Evolutionary conservation across 2,329 filamentous ascomycete genomes (phyloP).

Genomic region (Escovopsis sp.): DNA sequence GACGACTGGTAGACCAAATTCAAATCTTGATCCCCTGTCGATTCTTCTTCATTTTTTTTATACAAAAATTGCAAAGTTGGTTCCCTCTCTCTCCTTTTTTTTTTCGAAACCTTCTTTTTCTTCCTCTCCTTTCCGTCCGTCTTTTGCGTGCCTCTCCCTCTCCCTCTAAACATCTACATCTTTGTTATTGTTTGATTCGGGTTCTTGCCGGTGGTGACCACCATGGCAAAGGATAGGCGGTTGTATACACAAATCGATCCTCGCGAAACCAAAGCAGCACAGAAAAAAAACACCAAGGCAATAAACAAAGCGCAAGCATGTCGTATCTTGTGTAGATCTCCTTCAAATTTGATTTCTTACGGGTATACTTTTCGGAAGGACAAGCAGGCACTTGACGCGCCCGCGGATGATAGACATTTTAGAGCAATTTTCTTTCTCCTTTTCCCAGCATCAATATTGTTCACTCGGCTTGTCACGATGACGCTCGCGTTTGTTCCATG

Average conservation of each 20-base stretch:
- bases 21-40: neutral
- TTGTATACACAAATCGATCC: conserved; percentile 4
- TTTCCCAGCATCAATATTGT: too few species aligned
- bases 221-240: neutral
- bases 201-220: too few species aligned
- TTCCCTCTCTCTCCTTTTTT: conserved; percentile 6
- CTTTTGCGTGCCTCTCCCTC: too few species aligned
- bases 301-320: neutral
- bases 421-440: neutral
- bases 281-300: neutral
- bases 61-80: conserved; percentile 1
- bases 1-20: conserved; percentile 45
- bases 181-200: too few species aligned
- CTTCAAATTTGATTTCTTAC: neutral
- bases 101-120: conserved; percentile 3
- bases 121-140: neutral
- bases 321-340: neutral
- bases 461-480: too few species aligned
- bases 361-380: neutral
- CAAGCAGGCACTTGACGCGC: neutral
- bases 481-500: too few species aligned
- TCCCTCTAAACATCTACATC: too few species aligned
- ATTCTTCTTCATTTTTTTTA: conserved; percentile 1
- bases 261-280: neutral
- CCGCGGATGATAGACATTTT: neutral